Conservation (phyloP, 805 yeast genomes). For the Alloascoidea africana region DNA sequence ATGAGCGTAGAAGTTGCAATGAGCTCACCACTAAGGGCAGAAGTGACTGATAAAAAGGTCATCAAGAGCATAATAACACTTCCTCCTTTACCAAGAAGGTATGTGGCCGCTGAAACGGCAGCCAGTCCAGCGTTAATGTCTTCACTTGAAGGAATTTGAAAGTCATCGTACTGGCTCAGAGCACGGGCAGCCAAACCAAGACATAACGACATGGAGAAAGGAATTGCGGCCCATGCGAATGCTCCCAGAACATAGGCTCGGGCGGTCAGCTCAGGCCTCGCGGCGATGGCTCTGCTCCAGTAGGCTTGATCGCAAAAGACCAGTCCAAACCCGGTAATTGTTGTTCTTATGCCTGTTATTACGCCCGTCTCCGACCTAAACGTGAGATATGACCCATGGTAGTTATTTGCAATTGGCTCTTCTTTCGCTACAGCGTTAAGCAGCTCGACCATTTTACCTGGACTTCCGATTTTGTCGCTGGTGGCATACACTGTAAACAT, state of each 20-base stretch:
- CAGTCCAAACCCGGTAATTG: conserved; percentile 22
- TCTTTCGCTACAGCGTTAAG: conserved; percentile 19
- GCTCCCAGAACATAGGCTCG: conserved; percentile 31
- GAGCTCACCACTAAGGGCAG: conserved; percentile 78
- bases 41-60: conserved; percentile 76
- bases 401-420: conserved; percentile 39
- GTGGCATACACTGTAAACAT: conserved; percentile 21
- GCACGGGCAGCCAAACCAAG: conserved; percentile 15
- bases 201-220: conserved; percentile 19
- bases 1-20: conserved; percentile 70
- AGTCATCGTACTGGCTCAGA: neutral
- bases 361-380: conserved; percentile 11
- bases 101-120: conserved; percentile 43
- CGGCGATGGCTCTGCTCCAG: conserved; percentile 27
- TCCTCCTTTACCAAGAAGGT: conserved; percentile 73
- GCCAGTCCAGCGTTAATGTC: conserved; percentile 39
- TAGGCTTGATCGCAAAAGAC: conserved; percentile 18
- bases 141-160: neutral
- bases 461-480: conserved; percentile 26
- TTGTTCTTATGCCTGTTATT: neutral
- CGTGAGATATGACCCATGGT: conserved; percentile 60
- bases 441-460: conserved; percentile 27
- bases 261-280: conserved; percentile 24
- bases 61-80: conserved; percentile 62
- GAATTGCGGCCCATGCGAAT: conserved; percentile 28